Evolutionary conservation across 805 yeast genomes (phyloP), one percentile per base, ranked within the genome.

Genomic region (Candida vaughaniae): DNA sequence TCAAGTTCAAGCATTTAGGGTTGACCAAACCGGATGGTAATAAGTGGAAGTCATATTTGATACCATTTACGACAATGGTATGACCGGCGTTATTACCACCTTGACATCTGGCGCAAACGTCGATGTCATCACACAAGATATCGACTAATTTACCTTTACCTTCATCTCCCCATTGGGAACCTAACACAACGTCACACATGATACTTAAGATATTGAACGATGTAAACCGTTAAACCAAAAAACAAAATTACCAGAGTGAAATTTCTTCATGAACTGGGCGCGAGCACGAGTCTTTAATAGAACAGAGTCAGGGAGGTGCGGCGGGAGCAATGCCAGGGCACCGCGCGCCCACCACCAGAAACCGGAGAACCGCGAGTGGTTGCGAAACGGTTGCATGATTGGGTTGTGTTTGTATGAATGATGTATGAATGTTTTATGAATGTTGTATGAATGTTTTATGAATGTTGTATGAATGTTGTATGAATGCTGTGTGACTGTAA

Each of bases 81-180:
- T 93, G 99, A 23, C 99, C 99, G 19, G 99, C 99, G 60, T 93
- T 93, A 73, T 93, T 93, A 58, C 99, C 99, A 65, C 99, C 99
- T 60, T 85, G 90, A 68, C 98, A 91, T 62, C 99, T 79, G 19
- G 98, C 97, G 62, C 97, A 95, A 28, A 93, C 91, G 51, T 93
- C 98, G 53, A 93, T 84, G 49, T 87, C 81, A 55, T 91, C 98
- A 66, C 98, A 95, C 35, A 93, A 75, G 39, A 93, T 72, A 62
- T 93, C 99, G 33, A 93, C 99, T 41, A 93, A 77, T 66, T 93
- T 93, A 41, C 99, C 99, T 62, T 93, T 93, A 60, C 99, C 99
- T 78, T 93, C 99, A 60, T 93, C 99, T 48, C 99, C 99, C 99
- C 99, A 93, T 69, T 93, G 99, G 66, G 98, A 73, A 42, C 99